These are phyloP conservation scores for Debaryomyces coudertii DNA, from an alignment of 1,139 yeast genomes.

Conservation along the genomic window DNA sequence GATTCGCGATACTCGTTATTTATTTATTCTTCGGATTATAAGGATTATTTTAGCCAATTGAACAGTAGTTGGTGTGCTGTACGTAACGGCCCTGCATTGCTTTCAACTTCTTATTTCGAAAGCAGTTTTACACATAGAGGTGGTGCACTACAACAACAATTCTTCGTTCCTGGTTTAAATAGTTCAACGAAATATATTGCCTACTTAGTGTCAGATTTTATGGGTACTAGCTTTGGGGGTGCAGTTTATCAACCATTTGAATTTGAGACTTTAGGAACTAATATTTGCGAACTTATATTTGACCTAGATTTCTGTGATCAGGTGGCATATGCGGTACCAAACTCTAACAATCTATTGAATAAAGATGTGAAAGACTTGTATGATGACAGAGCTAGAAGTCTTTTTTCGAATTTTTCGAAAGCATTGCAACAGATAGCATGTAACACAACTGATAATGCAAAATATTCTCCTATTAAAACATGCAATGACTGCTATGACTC, in stretches of 20 bases:
- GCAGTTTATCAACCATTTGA: conserved; percentile 60
- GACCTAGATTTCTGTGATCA: conserved; percentile 75
- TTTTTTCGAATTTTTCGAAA: conserved; percentile 68
- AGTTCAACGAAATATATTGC: conserved; percentile 67
- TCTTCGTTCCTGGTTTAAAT: conserved; percentile 63
- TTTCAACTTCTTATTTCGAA: conserved; percentile 24
- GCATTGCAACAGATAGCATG: conserved; percentile 81
- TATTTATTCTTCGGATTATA: conserved; percentile 47
- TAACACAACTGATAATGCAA: conserved; percentile 67
- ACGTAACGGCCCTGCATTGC: conserved; percentile 47
- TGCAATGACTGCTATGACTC: conserved; percentile 75
- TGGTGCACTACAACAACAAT: conserved; percentile 58
- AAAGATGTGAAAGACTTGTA: conserved; percentile 44
- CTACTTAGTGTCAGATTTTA: conserved; percentile 58
- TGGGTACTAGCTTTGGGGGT: conserved; percentile 58
- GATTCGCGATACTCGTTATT: conserved; percentile 46
- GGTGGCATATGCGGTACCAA: conserved; percentile 90
- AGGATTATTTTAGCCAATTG: conserved; percentile 43
- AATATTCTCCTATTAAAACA: conserved; percentile 71
- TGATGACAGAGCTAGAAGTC: conserved; percentile 60
- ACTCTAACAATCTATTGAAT: conserved; percentile 32
- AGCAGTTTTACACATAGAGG: conserved; percentile 53
- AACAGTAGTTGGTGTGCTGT: conserved; percentile 78
- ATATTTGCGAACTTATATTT: conserved; percentile 73
- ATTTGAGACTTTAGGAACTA: conserved; percentile 60